Evolutionary conservation across 176 grass and related monocot species (phyloP), one percentile per base, ranked within the genome.

Genomic region (Thinopyrum elongatum): DNA sequence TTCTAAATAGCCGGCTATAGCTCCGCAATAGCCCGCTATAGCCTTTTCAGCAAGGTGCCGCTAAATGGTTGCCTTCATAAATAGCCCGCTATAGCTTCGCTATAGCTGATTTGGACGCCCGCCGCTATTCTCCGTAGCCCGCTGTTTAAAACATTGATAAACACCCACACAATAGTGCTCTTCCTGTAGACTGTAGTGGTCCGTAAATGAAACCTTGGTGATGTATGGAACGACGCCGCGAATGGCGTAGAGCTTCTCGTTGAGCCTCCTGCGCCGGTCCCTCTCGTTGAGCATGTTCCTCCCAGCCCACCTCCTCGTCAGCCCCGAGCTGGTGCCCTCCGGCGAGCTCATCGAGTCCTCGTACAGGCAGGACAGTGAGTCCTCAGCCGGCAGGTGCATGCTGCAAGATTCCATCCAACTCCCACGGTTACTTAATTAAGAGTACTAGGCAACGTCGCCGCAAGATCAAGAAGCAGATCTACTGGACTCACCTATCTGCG

Each of bases 221-320:
- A 93, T 93, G 72, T 85, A 90, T 3, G 91, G 91, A 28, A 93
- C 91, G 26, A 93, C 81, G 70, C 88, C 75, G 22, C 91, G 88
- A 0, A 93, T 88, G 5, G 76, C 9, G 76, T 85, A 93, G 29
- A 93, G 80, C 65, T 82, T 87, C 77, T 93, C 84, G 44, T 90
- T 90, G 60, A 93, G 84, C 81, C 49, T 85, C 75, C 27, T 87
- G 33, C 91, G 84, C 5, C 91, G 46, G 17, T 79, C 80, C 79
- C 85, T 84, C 65, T 93, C 91, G 65, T 62, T 42, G 49, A 36
- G 17, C 49, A 88, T 70, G 78, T 82, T 84, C 72, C 76, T 90
- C 64, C 78, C 79, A 7, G 41, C 28, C 46, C 44, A 47, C 44
- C 44, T 47, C 44, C 44, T 47, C 44, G 44, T 47, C 44, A 47